phyloP scores from a whole-genome alignment of 768 basidiomycete genomes.

The Phallus indusiatus region DNA sequence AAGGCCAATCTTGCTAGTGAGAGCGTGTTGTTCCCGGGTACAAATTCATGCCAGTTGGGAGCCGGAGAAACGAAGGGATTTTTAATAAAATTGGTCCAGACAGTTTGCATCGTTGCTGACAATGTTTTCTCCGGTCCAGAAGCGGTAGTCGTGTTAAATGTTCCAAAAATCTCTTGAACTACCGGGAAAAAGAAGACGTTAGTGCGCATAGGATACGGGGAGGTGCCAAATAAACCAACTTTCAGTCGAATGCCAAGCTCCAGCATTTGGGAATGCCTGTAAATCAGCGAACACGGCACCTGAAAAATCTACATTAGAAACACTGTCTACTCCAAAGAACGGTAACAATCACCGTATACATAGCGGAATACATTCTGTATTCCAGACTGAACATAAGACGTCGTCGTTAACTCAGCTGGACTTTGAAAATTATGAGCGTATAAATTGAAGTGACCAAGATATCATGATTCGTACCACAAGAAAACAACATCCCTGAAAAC shows the following conservation, averaged over 20 bases:
- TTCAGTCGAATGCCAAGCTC: conserved; percentile 18
- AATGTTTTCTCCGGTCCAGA: conserved; percentile 16
- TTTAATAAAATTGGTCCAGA: conserved; percentile 15
- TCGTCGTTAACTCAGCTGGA: conserved; percentile 12
- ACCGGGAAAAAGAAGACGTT: background rate
- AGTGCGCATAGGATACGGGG: background rate
- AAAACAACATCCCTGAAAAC: conserved; percentile 13
- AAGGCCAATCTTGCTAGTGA: conserved; percentile 15
- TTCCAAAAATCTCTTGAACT: conserved; percentile 21
- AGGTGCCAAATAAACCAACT: conserved; percentile 8
- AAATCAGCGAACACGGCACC: conserved; percentile 15
- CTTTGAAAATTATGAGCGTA: background rate
- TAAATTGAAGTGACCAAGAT: background rate
- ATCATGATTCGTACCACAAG: conserved; percentile 8
- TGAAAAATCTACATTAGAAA: background rate
- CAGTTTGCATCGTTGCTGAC: conserved; percentile 16
- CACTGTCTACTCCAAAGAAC: background rate
- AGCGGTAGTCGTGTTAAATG: conserved; percentile 18
- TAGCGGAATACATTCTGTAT: conserved; percentile 14
- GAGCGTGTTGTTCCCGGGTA: conserved; percentile 12
- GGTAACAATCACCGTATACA: conserved; percentile 13
- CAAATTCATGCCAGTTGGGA: conserved; percentile 13
- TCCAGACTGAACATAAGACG: conserved; percentile 12
- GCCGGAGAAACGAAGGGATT: conserved; percentile 14
- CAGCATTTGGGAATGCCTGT: conserved; percentile 16